Percentiles rank a stretch among this genome's conserved stretches.
Evolutionary conservation across 1,284 basidiomycete species (phyloP).

Genomic region (Sporisorium graminicola): DNA sequence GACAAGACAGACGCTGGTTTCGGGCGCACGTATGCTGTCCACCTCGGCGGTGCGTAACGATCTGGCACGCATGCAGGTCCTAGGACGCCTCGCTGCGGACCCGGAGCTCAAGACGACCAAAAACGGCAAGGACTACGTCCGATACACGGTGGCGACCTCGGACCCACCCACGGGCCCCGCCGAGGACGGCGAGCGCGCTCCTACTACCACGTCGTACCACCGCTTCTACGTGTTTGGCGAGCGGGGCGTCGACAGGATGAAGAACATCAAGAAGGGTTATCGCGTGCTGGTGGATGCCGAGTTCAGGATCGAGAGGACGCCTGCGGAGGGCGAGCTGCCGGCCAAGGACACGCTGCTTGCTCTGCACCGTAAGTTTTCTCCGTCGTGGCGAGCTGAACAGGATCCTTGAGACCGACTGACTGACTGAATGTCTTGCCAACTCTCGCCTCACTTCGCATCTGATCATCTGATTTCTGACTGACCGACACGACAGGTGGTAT

Average conservation of each 20-base stretch:
- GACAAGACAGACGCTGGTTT: slow-evolving; percentile 24
- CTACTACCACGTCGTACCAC: slow-evolving; percentile 59
- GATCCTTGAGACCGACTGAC: neutral
- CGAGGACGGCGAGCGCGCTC: slow-evolving; percentile 51
- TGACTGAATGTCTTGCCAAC: neutral
- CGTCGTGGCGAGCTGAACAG: neutral
- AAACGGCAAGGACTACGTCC: slow-evolving; percentile 67
- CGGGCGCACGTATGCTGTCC: slow-evolving; percentile 53
- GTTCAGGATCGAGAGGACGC: slow-evolving; percentile 57
- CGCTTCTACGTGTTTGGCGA: slow-evolving; percentile 64
- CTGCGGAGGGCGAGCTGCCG: slow-evolving; percentile 43
- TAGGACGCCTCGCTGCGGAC: slow-evolving; percentile 65
- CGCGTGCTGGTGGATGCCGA: slow-evolving; percentile 65
- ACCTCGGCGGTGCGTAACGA: slow-evolving; percentile 52
- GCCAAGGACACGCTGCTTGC: slow-evolving; percentile 49
- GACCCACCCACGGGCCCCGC: slow-evolving; percentile 61
- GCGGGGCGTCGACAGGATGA: slow-evolving; percentile 54
- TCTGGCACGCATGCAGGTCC: slow-evolving; percentile 64
- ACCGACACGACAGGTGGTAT: slow-evolving; percentile 46
- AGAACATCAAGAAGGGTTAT: slow-evolving; percentile 61
- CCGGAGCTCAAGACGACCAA: slow-evolving; percentile 64
- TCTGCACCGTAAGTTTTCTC: slow-evolving; percentile 54
- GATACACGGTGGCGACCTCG: slow-evolving; percentile 66
- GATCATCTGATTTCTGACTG: neutral
- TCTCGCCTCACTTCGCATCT: neutral